Base-by-base conservation (phyloP, 1,139 yeast species). In the Saccharomyces hybrid region DNA sequence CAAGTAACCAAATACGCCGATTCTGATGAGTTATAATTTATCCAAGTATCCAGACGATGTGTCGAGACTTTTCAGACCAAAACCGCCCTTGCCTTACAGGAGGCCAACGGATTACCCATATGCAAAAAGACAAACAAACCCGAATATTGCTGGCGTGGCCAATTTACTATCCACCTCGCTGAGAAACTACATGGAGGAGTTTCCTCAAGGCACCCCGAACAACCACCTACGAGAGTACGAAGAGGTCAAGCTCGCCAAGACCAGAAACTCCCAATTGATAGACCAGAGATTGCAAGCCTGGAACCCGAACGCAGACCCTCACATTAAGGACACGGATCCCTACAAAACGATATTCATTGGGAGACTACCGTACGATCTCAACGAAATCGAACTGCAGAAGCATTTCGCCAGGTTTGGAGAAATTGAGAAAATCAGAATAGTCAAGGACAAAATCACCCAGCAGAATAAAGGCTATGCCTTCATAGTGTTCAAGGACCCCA, bases 271-370 rank as follows among this genome's bases (percentile, higher is more conserved):
- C 14, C 31, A 11, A 11, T 11, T 24, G 7, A 12, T 67, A 49
- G 68, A 66, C 44, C 65, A 68, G 49, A 60, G 62, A 44, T 67
- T 68, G 48, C 65, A 60, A 56, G 75, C 64, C 64, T 90, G 78
- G 89, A 76, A 76, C 60, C 91, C 81, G 29, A 73, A 62, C 51
- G 71, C 65, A 41, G 96, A 88, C 64, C 78, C 81, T 5, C 81
- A 84, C 52, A 75, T 84, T 27, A 75, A 78, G 59, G 85, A 86
- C 8, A 65, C 70, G 2, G 96, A 90, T 64, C 95, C 97, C 0
- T 83, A 78, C 65, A 75, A 77, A 56, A 91, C 98, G 0, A 78
- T 93, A 1, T 90, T 93, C 65, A 78, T 93, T 2, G 84, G 86
- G 0, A 73, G 97, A 54, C 70, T 91, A 53, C 81, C 82, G 51